Percentiles rank a stretch among this genome's conserved stretches.
Conservation (phyloP, 768 basidiomycete species). For the Lactarius tabidus region DNA sequence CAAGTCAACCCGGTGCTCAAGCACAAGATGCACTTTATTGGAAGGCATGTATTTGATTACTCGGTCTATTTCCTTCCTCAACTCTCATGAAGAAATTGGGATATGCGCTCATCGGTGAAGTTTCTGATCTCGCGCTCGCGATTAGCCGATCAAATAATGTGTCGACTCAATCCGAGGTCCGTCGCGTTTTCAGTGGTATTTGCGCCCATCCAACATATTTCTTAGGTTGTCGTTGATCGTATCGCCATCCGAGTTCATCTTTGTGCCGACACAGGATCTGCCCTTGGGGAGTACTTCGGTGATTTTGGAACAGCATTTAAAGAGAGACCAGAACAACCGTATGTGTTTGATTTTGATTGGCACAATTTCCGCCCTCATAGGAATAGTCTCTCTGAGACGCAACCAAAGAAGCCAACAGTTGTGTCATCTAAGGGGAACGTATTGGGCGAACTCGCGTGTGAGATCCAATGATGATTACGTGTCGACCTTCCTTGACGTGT, state of each 20-base stretch:
- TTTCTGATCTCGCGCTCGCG: slow-evolving; percentile 40
- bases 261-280: slow-evolving; percentile 71
- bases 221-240: slow-evolving; percentile 53
- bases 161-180: slow-evolving; percentile 11
- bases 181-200: background rate
- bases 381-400: background rate
- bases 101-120: slow-evolving; percentile 64
- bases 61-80: background rate
- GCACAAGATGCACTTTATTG: slow-evolving; percentile 38
- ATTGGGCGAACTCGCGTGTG: slow-evolving; percentile 31
- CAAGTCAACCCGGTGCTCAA: slow-evolving; percentile 1
- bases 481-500: background rate
- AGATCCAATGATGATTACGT: background rate
- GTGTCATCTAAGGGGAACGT: slow-evolving; percentile 15
- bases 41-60: slow-evolving; percentile 49
- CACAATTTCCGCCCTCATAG: background rate
- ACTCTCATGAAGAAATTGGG: slow-evolving; percentile 45
- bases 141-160: slow-evolving; percentile 14
- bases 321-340: slow-evolving; percentile 31
- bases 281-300: slow-evolving; percentile 51
- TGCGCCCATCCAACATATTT: background rate
- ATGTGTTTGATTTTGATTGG: slow-evolving; percentile 1
- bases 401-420: slow-evolving; percentile 13
- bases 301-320: slow-evolving; percentile 48
- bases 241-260: slow-evolving; percentile 57